phyloP scores from a whole-genome alignment of 768 basidiomycete genomes.

The Collybia nuda region DNA sequence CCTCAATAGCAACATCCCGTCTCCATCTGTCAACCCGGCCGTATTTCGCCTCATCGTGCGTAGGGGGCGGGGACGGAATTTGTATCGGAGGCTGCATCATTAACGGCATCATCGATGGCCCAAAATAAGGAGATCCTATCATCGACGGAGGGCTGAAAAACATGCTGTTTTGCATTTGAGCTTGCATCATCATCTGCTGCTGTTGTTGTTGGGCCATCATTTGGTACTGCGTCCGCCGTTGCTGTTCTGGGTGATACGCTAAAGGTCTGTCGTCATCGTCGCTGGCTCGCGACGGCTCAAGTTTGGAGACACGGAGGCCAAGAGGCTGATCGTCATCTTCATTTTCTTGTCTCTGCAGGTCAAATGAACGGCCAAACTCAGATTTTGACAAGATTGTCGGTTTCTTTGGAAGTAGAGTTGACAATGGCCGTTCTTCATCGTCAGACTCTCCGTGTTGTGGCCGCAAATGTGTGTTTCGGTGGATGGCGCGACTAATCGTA shows the following conservation, averaged over 20 bases:
- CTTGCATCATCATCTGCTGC: slow-evolving; percentile 72
- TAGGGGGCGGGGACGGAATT: slow-evolving; percentile 61
- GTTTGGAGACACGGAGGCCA: slow-evolving; percentile 62
- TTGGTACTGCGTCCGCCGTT: slow-evolving; percentile 69
- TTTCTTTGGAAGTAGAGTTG: slow-evolving; percentile 50
- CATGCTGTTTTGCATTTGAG: slow-evolving; percentile 75
- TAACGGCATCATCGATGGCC: slow-evolving; percentile 52
- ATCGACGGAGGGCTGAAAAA: slow-evolving; percentile 68
- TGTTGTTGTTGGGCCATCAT: slow-evolving; percentile 55
- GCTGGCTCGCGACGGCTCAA: slow-evolving; percentile 28
- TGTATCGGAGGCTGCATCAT: slow-evolving; percentile 43
- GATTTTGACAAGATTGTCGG: slow-evolving; percentile 44
- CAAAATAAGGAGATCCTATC: slow-evolving; percentile 71
- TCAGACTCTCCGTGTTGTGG: slow-evolving; percentile 38
- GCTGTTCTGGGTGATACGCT: slow-evolving; percentile 76
- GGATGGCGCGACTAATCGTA: slow-evolving; percentile 54
- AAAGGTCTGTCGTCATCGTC: slow-evolving; percentile 74
- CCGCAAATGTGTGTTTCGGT: slow-evolving; percentile 34
- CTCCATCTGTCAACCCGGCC: slow-evolving; percentile 81
- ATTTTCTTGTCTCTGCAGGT: slow-evolving; percentile 33
- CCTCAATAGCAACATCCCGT: slow-evolving; percentile 73
- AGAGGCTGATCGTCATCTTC: slow-evolving; percentile 75
- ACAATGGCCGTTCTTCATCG: slow-evolving; percentile 75
- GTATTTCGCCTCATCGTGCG: slow-evolving; percentile 65
- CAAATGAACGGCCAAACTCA: slow-evolving; percentile 34